Percentiles rank a stretch among this genome's conserved stretches.
phyloP scores from a whole-genome alignment of 148 eudicot species.

The Chenopodium berlandieri region DNA sequence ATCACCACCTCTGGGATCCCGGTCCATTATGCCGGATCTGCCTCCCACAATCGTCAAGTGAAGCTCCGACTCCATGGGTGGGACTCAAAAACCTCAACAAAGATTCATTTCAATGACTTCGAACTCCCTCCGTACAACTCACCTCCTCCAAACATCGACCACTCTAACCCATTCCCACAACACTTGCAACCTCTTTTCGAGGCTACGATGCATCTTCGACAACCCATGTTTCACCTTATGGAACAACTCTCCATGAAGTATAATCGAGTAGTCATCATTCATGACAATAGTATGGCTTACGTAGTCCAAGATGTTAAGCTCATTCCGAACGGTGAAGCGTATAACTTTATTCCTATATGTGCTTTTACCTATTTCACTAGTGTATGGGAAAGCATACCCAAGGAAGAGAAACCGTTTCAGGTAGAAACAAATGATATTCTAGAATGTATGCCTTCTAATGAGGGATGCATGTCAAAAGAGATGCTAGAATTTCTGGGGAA shows the following conservation, averaged over 20 bases:
- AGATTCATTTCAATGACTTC: too few species aligned
- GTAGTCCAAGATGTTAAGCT: conserved; percentile 29
- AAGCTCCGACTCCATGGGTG: too few species aligned
- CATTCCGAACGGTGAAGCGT: conserved; percentile 23
- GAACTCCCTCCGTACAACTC: too few species aligned
- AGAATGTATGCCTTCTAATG: conserved; percentile 18
- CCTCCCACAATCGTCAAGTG: too few species aligned
- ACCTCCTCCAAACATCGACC: too few species aligned
- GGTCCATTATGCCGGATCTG: too few species aligned
- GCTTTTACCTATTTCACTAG: conserved; percentile 14
- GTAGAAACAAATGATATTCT: conserved; percentile 14
- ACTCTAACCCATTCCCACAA: too few species aligned
- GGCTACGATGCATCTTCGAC: too few species aligned
- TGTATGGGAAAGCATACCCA: conserved; percentile 17
- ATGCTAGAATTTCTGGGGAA: conserved; percentile 2
- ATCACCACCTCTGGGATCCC: too few species aligned
- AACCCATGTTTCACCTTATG: too few species aligned
- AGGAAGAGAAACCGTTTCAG: conserved; percentile 18
- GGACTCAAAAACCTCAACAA: too few species aligned
- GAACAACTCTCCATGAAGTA: background rate
- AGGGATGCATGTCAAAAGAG: conserved; percentile 27
- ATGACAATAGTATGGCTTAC: conserved; percentile 20
- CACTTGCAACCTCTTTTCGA: too few species aligned
- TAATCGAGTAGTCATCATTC: conserved; percentile 7
- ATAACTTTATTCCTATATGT: conserved; percentile 10